Base-by-base conservation (phyloP, 768 basidiomycete genomes). In the Russula brevipes region DNA sequence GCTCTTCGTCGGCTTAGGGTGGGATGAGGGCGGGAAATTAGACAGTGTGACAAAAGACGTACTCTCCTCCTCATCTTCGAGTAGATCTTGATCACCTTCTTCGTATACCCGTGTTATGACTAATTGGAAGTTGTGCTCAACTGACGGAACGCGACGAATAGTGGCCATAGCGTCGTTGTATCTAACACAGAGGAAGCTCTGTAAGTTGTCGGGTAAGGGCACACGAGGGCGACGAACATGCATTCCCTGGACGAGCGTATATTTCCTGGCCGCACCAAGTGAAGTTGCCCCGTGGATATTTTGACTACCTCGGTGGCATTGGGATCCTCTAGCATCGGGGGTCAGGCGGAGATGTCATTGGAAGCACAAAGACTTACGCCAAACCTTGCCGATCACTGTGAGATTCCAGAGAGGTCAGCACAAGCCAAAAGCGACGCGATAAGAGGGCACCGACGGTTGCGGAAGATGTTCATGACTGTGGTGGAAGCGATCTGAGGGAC, bases 61-160 rank as follows among this genome's bases (percentile, higher is more conserved):
- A 88, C 89, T 89, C 77, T 91, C 88, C 61, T 94, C 94, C 73
- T 96, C 93, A 68, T 98, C 96, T 70, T 97, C 94, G 17, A 98
- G 76, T 46, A 98, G 74, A 70, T 96, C 90, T 74, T 96, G 94
- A 72, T 98, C 95, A 3, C 94, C 97, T 66, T 98, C 96, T 69
- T 98, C 94, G 71, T 91, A 98, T 1, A 97, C 94, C 64, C 95
- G 81, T n/a, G 94, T 97, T 58, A 98, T 86, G 10, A 97, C 95
- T 10, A 99, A 82, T 73, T 98, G 91, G 72, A 88, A 91, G 75
- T 85, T 86, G 80, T 85, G 91, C 67, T 83, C 90, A 49, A 89
- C 71, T 1, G 85, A 79, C 38, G 89, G 85, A 52, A 89, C 85
- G 62, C 94, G 85, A 60, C 97, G 85, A 72, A 99, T 88, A 30